Base-by-base conservation (phyloP, 2,329 filamentous ascomycete genomes). In the Emmonsiellopsis sp. region DNA sequence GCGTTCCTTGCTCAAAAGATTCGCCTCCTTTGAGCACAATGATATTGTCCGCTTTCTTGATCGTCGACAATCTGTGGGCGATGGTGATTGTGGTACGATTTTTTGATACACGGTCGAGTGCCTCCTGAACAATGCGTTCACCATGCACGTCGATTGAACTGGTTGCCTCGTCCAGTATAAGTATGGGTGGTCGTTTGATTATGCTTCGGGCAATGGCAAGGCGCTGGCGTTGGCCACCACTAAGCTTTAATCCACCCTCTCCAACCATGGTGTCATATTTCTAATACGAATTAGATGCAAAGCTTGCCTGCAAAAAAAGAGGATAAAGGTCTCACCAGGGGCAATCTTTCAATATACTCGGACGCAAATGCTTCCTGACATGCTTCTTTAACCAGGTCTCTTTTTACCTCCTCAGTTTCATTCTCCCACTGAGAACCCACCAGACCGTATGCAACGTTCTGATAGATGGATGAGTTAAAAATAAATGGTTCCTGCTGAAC, bases 211-310 rank as follows among this genome's bases (percentile, higher is more conserved):
- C 86, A 56, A 90, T 89, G 2, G 87, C 84, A 27, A 94, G 78
- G 5, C 89, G 81, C 65, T 94, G 88, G n/a, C 87, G 81, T 65
- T 95, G 88, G 0, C 89, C 89, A n/a, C 88, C 86, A 9, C 85
- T 89, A 1, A 94, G 73, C 64, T 87, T 88, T 47, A 86, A 84
- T 4, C 88, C 88, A 32, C 80, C 80, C 63, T 92, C 87, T 1
- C 88, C 88, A 1, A 93, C 87, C 7, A 79, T 69, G 0, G 88
- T 89, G 4, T 85, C 77, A 62, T 91, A 91, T 1, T 82, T 81
- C 72, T 87, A 39, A 4, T 48, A 43, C 37, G 34, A 39, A n/a
- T 48, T 42, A 39, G 9, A 17, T 32, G 13, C 33, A 39, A 40
- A 31, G 6, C 34, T 9, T 13, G 43, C 33, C 2, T 45, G 27